Base-by-base conservation (phyloP, 2,329 filamentous ascomycete species). In the Sclerotiophoma versabilis region DNA sequence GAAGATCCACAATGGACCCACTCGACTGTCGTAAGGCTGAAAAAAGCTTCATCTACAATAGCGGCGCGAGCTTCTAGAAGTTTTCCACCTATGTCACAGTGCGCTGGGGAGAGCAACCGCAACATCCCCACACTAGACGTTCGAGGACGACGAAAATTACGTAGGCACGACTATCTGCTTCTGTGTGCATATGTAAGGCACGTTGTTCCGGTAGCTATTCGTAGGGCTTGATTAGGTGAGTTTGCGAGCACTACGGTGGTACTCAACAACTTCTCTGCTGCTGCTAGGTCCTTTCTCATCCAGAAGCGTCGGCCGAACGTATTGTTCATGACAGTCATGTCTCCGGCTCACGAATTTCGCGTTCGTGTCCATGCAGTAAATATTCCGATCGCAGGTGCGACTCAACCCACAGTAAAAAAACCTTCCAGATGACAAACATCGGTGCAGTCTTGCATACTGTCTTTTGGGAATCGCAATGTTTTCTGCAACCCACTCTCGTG, bases 41-140 rank as follows among this genome's bases (percentile, higher is more conserved):
- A 51, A 65, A 43, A 63, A 60, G 57, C 57, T 58, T 64, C 50
- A 29, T 52, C 32, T 48, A 27, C 36, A 23, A 11, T 20, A 34
- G 27, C 25, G 44, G 14, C 15, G 23, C 33, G 5, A 23, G 22
- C 29, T 56, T 59, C 46, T 46, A 55, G 39, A 57, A 44, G 39
- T 29, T 47, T 49, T 54, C 33, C 49, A 59, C 39, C 45, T 50
- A 65, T 58, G 60, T 64, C 64, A 66, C 51, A 58, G 36, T 49
- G 56, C 60, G 42, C 53, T 44, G 20, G 39, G 30, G 54, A 50
- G 49, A 43, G 57, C 43, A 27, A 54, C 39, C 27, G 33, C 37
- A 19, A 29, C 17, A 15, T 14, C 25, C 45, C 34, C 33, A 27
- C 25, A n/a, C 20, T 25, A 26, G 17, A 22, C n/a, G 22, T 36